Percentiles rank a stretch among this genome's conserved stretches.
phyloP scores from a whole-genome alignment of 2,329 filamentous ascomycete species.

The Neofusicoccum cordaticola region DNA sequence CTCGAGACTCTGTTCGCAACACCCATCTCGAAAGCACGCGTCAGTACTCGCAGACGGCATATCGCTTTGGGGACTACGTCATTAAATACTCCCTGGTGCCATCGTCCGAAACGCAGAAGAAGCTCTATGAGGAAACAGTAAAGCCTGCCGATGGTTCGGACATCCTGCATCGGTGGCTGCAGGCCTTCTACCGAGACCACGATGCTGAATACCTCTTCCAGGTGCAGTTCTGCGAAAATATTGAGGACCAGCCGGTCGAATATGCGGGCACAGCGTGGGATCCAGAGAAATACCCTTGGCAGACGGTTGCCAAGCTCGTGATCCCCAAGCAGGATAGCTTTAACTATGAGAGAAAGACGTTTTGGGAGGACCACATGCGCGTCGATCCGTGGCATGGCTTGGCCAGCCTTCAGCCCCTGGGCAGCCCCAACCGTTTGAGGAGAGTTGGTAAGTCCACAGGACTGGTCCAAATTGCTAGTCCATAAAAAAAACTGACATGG shows the following conservation, averaged over 20 bases:
- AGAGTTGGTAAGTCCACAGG: slow-evolving; percentile 23
- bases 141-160: slow-evolving; percentile 36
- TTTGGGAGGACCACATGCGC: slow-evolving; percentile 45
- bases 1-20: slow-evolving; percentile 39
- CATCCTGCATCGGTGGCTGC: slow-evolving; percentile 40
- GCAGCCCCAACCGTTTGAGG: slow-evolving; percentile 39
- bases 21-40: slow-evolving; percentile 38
- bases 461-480: slow-evolving; percentile 6
- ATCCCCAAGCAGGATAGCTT: slow-evolving; percentile 45
- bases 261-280: slow-evolving; percentile 47
- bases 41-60: slow-evolving; percentile 49
- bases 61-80: slow-evolving; percentile 48
- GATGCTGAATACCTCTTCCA: slow-evolving; percentile 46
- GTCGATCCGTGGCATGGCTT: slow-evolving; percentile 45
- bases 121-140: slow-evolving; percentile 39
- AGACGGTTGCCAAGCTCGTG: slow-evolving; percentile 43
- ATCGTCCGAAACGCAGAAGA: slow-evolving; percentile 39
- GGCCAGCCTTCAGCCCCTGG: slow-evolving; percentile 41
- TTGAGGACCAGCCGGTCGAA: slow-evolving; percentile 47
- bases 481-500: not conserved
- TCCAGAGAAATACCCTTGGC: slow-evolving; percentile 46
- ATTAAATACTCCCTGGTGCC: slow-evolving; percentile 49
- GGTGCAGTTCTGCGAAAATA: slow-evolving; percentile 47
- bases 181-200: slow-evolving; percentile 38
- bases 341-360: slow-evolving; percentile 38